Percentiles rank a stretch among this genome's conserved stretches.
Conservation (phyloP, 1,139 yeast genomes). For the Suzukiozyma palmioleophila region DNA sequence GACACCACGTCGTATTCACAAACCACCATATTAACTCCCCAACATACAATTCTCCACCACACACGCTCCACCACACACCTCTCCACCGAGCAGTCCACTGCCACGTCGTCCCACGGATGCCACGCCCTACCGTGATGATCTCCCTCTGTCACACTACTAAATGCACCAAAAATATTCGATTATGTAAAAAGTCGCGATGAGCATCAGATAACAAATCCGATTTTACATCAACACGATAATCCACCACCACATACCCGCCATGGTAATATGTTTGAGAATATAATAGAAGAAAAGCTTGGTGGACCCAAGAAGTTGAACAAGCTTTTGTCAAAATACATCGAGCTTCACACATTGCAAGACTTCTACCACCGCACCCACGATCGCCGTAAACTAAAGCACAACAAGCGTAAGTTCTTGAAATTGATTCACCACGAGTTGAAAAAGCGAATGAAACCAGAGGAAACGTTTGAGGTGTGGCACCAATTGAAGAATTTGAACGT, state of each 20-base stretch:
- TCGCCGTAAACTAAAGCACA: constrained; percentile 9
- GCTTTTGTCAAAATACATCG: constrained; percentile 17
- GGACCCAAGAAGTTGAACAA: constrained; percentile 1
- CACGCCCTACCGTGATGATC: too few species aligned
- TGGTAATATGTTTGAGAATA: constrained; percentile 4
- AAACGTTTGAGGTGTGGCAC: constrained; percentile 39
- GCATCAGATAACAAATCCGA: too few species aligned
- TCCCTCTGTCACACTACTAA: too few species aligned
- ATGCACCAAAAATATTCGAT: too few species aligned
- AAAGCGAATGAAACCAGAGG: constrained; percentile 26
- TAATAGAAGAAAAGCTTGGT: background rate
- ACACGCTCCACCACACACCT: too few species aligned
- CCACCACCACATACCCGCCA: background rate
- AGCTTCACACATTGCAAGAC: constrained; percentile 12
- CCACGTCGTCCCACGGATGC: too few species aligned
- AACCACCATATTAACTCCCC: too few species aligned
- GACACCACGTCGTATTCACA: too few species aligned
- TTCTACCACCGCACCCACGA: background rate
- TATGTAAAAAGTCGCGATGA: too few species aligned
- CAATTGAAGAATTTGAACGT: constrained; percentile 10
- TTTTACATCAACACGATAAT: too few species aligned
- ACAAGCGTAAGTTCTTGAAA: constrained; percentile 12
- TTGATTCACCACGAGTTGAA: constrained; percentile 14
- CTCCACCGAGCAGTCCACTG: too few species aligned
- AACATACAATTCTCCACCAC: too few species aligned